phyloP scores from a whole-genome alignment of 2,329 filamentous ascomycete species.

The Erysiphe pisi region DNA sequence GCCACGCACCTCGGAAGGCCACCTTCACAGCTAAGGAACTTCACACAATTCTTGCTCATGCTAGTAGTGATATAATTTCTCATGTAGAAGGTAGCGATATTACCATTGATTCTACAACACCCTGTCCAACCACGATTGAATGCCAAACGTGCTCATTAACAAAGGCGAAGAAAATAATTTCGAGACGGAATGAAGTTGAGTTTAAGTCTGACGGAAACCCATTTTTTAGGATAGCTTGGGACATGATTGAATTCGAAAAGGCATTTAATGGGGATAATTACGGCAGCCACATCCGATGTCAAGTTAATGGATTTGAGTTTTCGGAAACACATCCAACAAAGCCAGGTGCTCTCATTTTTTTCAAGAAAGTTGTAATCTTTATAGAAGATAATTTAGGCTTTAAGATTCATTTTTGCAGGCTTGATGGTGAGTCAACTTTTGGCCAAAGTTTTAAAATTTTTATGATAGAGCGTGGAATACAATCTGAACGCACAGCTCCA shows the following conservation, averaged over 20 bases:
- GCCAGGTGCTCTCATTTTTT: not conserved
- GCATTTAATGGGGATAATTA: conserved; percentile 8
- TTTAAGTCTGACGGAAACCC: not conserved
- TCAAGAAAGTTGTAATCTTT: conserved; percentile 3
- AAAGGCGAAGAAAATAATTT: not conserved
- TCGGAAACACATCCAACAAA: not conserved
- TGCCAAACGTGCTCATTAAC: not conserved
- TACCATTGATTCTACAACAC: not conserved
- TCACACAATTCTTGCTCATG: not conserved
- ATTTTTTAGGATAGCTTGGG: not conserved
- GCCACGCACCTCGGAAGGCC: not conserved
- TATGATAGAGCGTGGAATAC: not conserved
- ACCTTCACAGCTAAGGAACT: conserved; percentile 2
- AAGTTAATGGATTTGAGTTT: conserved; percentile 9
- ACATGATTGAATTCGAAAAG: not conserved
- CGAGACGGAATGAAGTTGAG: not conserved
- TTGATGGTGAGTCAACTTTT: not conserved
- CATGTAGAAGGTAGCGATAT: not conserved
- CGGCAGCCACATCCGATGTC: conserved; percentile 1
- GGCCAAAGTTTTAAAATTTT: not conserved
- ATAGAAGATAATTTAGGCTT: not conserved
- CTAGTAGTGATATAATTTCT: not conserved
- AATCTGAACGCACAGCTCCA: not conserved
- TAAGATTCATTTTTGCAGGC: not conserved
- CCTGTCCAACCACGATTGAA: not conserved